Conservation (phyloP, 1,284 basidiomycete species). For the Garcileccinum viscosum region DNA sequence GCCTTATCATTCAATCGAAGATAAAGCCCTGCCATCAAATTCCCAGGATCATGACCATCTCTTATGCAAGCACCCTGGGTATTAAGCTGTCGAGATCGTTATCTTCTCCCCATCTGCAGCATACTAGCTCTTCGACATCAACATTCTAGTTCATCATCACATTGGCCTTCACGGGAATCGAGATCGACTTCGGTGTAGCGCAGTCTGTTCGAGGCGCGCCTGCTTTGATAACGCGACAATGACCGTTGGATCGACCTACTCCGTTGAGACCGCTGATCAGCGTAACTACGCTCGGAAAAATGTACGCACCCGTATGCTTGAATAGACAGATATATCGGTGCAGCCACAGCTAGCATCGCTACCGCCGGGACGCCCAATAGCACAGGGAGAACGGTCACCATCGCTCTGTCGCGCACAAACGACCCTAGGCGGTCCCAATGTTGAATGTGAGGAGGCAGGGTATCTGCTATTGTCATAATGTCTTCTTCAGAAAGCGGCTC, state of each 20-base stretch:
- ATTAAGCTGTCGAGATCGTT: not conserved
- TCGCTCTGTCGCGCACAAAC: slow-evolving; percentile 4
- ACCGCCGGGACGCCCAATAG: slow-evolving; percentile 25
- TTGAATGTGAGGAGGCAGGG: slow-evolving; percentile 25
- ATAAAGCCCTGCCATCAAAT: no score
- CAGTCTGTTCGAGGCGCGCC: slow-evolving; percentile 7
- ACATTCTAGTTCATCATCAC: not conserved
- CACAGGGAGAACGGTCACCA: slow-evolving; percentile 19
- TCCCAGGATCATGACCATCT: no score
- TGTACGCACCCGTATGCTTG: slow-evolving; percentile 21
- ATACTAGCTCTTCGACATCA: not conserved
- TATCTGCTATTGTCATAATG: slow-evolving; percentile 27
- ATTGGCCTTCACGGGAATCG: not conserved
- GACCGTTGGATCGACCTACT: slow-evolving; percentile 13
- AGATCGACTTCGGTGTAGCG: not conserved
- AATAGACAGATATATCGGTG: slow-evolving; percentile 23
- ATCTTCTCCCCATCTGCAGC: not conserved
- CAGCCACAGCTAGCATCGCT: slow-evolving; percentile 14
- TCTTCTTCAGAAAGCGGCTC: slow-evolving; percentile 22
- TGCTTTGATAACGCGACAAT: slow-evolving; percentile 7
- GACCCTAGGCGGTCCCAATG: slow-evolving; percentile 25
- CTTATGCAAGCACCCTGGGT: no score
- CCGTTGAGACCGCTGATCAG: slow-evolving; percentile 11
- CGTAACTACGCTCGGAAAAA: not conserved
- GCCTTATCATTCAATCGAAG: no score